phyloP scores from a whole-genome alignment of 495 filamentous ascomycete genomes.

The Glonium stellatum region DNA sequence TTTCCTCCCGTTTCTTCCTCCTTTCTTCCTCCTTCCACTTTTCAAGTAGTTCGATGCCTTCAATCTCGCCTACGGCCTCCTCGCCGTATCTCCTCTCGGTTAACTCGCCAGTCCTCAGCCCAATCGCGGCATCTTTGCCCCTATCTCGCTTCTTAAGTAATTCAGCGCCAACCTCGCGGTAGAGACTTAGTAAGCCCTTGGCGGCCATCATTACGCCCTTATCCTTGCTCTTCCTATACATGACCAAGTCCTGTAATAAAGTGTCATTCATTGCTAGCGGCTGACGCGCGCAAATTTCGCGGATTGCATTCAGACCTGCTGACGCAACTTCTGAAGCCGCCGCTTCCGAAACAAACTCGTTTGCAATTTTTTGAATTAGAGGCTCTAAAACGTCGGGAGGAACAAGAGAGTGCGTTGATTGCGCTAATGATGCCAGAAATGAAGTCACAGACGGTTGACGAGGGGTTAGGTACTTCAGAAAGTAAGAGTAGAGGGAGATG shows the following conservation, averaged over 20 bases:
- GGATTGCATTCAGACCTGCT: conserved; percentile 88
- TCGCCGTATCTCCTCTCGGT: conserved; percentile 74
- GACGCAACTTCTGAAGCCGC: conserved; percentile 84
- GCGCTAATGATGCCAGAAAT: conserved; percentile 86
- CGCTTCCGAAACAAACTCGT: conserved; percentile 95
- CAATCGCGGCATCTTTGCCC: conserved; percentile 88
- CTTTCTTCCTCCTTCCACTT: conserved; percentile 90
- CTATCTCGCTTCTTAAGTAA: conserved; percentile 85
- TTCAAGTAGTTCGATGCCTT: conserved; percentile 86
- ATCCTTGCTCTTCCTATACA: conserved; percentile 95
- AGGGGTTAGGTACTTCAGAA: conserved; percentile 77
- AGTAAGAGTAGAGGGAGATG: conserved; percentile 79
- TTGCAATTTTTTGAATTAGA: conserved; percentile 88
- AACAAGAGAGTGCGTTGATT: conserved; percentile 83
- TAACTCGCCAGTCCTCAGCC: conserved; percentile 59
- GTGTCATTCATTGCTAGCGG: conserved; percentile 94
- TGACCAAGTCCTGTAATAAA: conserved; percentile 88
- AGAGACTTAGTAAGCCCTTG: conserved; percentile 80
- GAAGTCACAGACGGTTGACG: conserved; percentile 90
- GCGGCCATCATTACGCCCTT: conserved; percentile 98
- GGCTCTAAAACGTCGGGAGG: conserved; percentile 92
- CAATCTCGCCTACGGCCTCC: conserved; percentile 72
- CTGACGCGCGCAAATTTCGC: conserved; percentile 86
- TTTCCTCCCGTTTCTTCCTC: conserved; percentile 60
- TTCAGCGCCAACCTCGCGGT: conserved; percentile 80